These are phyloP conservation scores for Solanum virginianum DNA, from an alignment of 257 asterid species.

Conservation along the genomic window DNA sequence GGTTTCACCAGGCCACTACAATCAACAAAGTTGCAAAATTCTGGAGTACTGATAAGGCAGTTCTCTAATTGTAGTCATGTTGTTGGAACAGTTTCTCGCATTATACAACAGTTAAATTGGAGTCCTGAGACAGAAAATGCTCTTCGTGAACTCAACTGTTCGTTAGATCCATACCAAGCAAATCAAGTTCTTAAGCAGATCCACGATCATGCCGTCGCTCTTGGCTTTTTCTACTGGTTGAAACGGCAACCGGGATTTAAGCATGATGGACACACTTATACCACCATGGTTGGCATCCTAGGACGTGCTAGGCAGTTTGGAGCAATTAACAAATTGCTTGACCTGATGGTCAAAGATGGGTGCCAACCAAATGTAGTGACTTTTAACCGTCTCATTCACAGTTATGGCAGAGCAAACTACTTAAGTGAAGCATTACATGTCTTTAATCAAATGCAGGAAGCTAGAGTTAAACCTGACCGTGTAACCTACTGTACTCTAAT, in stretches of 20 bases:
- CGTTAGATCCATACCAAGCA: constrained; percentile 69
- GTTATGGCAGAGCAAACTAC: constrained; percentile 89
- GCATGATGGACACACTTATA: constrained; percentile 90
- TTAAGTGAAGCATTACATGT: constrained; percentile 63
- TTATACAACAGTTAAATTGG: constrained; percentile 65
- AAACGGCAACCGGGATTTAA: constrained; percentile 66
- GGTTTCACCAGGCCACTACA: constrained; percentile 31
- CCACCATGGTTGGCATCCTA: constrained; percentile 94
- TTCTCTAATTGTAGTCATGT: constrained; percentile 21
- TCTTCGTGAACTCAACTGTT: constrained; percentile 48
- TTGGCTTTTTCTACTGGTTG: constrained; percentile 81
- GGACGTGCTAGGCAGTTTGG: constrained; percentile 87
- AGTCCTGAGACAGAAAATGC: constrained; percentile 59
- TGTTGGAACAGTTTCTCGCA: constrained; percentile 42
- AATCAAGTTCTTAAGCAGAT: constrained; percentile 88
- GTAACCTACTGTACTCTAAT: constrained; percentile 93
- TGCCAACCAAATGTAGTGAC: constrained; percentile 87
- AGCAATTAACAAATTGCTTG: constrained; percentile 52
- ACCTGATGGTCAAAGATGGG: constrained; percentile 73
- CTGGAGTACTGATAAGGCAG: constrained; percentile 25
- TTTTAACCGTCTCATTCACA: constrained; percentile 84
- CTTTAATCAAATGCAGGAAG: constrained; percentile 59
- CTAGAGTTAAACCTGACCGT: constrained; percentile 85
- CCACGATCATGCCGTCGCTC: constrained; percentile 60
- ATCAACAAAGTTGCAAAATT: constrained; percentile 18